Conservation (phyloP, 1,139 yeast species). For the Tardiomyces digboiensis region DNA sequence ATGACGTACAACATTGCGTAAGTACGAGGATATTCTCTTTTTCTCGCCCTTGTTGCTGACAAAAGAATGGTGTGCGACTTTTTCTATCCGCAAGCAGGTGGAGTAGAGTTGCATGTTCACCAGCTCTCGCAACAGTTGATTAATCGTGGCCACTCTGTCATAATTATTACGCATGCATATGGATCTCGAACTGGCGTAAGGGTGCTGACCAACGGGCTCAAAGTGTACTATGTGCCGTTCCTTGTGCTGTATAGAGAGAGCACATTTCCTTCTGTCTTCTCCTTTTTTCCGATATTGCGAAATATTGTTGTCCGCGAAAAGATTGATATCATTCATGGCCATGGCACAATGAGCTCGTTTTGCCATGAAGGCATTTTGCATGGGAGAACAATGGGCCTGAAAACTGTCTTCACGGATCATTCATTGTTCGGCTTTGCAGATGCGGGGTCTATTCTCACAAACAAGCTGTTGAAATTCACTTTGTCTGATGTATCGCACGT, state of each 20-base stretch:
- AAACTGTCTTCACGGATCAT: constrained; percentile 92
- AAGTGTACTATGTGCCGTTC: constrained; percentile 87
- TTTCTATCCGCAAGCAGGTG: constrained; percentile 98
- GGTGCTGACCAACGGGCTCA: constrained; percentile 77
- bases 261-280: constrained; percentile 82
- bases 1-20: constrained; percentile 38
- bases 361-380: constrained; percentile 90
- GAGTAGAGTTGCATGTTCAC: constrained; percentile 92
- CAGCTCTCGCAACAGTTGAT: constrained; percentile 75
- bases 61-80: constrained; percentile 79
- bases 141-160: constrained; percentile 82
- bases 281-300: constrained; percentile 76
- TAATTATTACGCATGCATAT: constrained; percentile 83
- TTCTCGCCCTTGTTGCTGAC: background rate
- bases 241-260: constrained; percentile 72
- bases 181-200: constrained; percentile 77
- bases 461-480: constrained; percentile 76
- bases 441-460: constrained; percentile 74
- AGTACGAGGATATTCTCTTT: constrained; percentile 13
- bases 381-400: constrained; percentile 87
- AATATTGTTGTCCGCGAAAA: constrained; percentile 79
- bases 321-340: constrained; percentile 90
- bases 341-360: constrained; percentile 78
- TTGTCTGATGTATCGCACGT: constrained; percentile 84
- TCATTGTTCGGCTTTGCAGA: constrained; percentile 93